Base-by-base conservation (phyloP, 768 basidiomycete species). In the Coprinellus aureogranulatus region DNA sequence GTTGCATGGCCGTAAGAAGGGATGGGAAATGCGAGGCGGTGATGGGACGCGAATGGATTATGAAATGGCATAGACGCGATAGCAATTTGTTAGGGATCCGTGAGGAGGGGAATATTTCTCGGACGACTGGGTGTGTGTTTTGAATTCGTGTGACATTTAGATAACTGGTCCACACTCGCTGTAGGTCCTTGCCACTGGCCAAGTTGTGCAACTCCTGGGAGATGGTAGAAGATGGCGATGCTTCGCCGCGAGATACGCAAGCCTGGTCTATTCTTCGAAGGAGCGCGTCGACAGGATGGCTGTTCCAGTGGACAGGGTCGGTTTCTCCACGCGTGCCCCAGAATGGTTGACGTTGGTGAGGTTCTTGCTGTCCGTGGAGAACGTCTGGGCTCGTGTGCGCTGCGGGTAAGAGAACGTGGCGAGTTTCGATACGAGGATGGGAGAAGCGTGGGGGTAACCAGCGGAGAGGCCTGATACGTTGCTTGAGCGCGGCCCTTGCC, bases 1-100 rank as follows among this genome's bases (percentile, higher is more conserved):
- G 71, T 57, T 79, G 82, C 40, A 92, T 72, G 12, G 90, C 81
- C n/a, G 85, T 80, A n/a, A 90, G 75, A 3, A 92, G 76, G 12
- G 83, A 85, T 9, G 85, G 76, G 69, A 86, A 90, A 51, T 81
- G 71, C 2, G 72, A 67, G 40, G 86, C 83, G 5, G 86, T 86
- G 61, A 81, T 83, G 28, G 86, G 85, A 31, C 71, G 72, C 56
- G 77, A 67, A 37, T 73, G 67, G 0, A 83, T 75, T n/a, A 93
- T 74, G 40, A 86, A 78, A 28, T 84, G 83, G 18, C 75, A 75
- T 48, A 93, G 72, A 27, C 80, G 80, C 62, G 89, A 86, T 37
- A 92, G 81, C 57, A 83, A 77, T n/a, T 65, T 59, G 58, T 71
- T 72, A 39, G 75, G 74, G 27, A 78, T 70, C 42, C 64, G 50